Conservation (phyloP, 148 eudicot species). For the Chenopodium berlandieri region DNA sequence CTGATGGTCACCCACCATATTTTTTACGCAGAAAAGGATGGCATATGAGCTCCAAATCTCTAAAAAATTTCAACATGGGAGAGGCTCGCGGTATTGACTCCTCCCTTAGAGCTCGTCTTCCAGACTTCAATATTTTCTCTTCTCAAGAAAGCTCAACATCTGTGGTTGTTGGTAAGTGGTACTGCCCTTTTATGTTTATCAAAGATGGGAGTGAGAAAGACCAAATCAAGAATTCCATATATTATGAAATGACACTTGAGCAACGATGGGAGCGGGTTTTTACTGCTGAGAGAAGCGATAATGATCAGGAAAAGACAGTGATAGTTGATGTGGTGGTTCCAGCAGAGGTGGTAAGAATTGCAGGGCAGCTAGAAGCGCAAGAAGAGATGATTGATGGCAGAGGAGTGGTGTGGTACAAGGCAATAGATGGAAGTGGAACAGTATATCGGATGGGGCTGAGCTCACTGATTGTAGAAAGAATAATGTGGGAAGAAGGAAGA, state of each 20-base stretch:
- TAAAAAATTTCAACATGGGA: constrained; percentile 30
- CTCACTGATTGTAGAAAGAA: constrained; percentile 39
- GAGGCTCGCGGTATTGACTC: constrained; percentile 35
- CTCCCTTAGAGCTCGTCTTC: constrained; percentile 36
- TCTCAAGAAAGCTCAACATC: constrained; percentile 32
- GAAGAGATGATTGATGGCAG: constrained; percentile 27
- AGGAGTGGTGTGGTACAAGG: constrained; percentile 38
- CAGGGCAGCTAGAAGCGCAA: constrained; percentile 36
- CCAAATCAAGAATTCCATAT: constrained; percentile 48
- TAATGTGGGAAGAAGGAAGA: constrained; percentile 64
- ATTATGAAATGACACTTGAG: constrained; percentile 58
- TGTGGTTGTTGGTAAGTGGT: constrained; percentile 54
- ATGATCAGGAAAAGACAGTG: constrained; percentile 16
- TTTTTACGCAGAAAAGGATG: constrained; percentile 40
- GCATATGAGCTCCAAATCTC: constrained; percentile 28
- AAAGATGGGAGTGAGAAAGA: constrained; percentile 18
- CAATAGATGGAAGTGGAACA: constrained; percentile 8
- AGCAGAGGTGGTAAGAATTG: constrained; percentile 37
- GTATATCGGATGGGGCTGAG: constrained; percentile 43
- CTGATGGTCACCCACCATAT: constrained; percentile 48
- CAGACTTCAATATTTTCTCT: constrained; percentile 29
- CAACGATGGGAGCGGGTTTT: constrained; percentile 62
- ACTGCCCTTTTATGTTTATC: constrained; percentile 62
- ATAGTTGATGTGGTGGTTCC: constrained; percentile 36
- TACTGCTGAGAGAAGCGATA: constrained; percentile 17